Evolutionary conservation across 139 green algal species (phyloP), one percentile per base, ranked within the genome.

Genomic region (Asterochloris erici): DNA sequence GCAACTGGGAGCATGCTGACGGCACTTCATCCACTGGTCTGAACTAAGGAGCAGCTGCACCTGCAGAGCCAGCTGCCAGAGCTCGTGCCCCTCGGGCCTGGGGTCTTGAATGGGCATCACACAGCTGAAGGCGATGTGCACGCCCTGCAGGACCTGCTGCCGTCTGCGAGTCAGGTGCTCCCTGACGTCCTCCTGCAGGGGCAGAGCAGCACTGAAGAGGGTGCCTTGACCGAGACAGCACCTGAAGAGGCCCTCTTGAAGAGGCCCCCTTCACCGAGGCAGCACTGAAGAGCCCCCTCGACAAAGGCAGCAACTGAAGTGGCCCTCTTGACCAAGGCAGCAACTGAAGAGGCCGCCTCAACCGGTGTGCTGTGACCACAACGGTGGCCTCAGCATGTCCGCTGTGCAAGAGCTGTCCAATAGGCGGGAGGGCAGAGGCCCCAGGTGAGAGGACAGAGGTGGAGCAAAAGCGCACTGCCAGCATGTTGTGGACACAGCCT

Each of bases 11-110:
- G 17, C 66, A 26, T 71, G 19, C 66, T 54, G 12, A 14, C 15
- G 26, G 17, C 26, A 12, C 62, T 63, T 28, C 24, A 63, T 74
- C 26, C 4, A 9, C 26, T 82, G 21, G 28, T 15, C 19, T 60
- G 9, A 62, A 28, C 14, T 17, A 63, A 19, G 21, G 61, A 16
- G 29, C 47, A 47, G 11, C 0, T 73, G 19, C 6, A 89, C 83
- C 23, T 89, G 29, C 77, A 87, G 78, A 0, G 94, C 94, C 54
- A 97, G 82, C 73, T 86, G 82, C 94, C 95, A 98, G 69, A 96
- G 81, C 14, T 88, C 90, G 79, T 98, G 92, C 0, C 24, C 29
- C 28, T 89, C 76, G 0, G 92, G 91, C 38, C 85, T 64, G 24
- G 74, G 61, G 16, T 83, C 71, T 54, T 86, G 81, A 12, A 87